Conservation (phyloP, 2,329 filamentous ascomycete genomes). For the Dactylella cylindrospora region DNA sequence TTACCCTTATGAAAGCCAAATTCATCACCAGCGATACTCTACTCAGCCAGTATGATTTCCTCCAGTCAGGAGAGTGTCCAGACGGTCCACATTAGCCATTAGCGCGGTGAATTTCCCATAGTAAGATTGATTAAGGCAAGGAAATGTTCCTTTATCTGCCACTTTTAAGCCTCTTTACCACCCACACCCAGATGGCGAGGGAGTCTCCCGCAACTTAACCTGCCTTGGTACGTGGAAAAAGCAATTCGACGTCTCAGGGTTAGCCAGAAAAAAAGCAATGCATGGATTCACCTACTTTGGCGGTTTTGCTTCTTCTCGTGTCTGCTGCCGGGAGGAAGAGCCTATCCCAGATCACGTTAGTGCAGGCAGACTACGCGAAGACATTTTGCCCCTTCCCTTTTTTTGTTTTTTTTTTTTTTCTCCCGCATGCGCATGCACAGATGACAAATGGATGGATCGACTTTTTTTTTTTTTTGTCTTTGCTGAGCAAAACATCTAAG, state of each 20-base stretch:
- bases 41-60: background rate
- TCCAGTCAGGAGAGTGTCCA: background rate
- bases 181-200: constrained; percentile 29
- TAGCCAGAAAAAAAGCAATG: constrained; percentile 1
- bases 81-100: background rate
- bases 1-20: too few species aligned
- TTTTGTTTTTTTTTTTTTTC: constrained; percentile 12
- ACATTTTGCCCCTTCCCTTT: constrained; percentile 22
- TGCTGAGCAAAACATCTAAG: too few species aligned
- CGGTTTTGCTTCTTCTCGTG: constrained; percentile 27
- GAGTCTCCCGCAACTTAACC: constrained; percentile 39
- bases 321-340: constrained; percentile 44
- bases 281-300: background rate
- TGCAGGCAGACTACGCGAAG: constrained; percentile 34
- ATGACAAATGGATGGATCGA: constrained; percentile 45
- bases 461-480: too few species aligned
- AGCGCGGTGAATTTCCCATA: constrained; percentile 1
- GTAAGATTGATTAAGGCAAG: constrained; percentile 19
- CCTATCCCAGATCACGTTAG: constrained; percentile 45
- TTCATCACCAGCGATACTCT: background rate
- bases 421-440: constrained; percentile 44
- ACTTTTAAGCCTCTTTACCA: constrained; percentile 40
- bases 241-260: constrained; percentile 36
- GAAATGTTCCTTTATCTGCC: constrained; percentile 20
- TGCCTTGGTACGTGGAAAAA: constrained; percentile 28